Evolutionary conservation across 169 alveolate species (phyloP).

Genomic region (Plasmodium falciparum): DNA sequence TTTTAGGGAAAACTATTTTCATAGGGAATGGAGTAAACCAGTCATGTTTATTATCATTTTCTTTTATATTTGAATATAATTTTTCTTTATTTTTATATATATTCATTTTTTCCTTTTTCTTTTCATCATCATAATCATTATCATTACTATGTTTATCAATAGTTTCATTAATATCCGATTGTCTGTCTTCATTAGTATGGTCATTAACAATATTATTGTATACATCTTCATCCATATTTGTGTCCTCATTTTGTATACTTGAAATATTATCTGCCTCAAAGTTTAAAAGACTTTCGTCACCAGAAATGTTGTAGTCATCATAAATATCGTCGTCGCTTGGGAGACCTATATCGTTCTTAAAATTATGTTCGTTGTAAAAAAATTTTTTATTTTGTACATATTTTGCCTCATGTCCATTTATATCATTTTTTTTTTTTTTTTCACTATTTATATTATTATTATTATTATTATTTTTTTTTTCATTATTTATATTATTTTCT

Average conservation of each 20-base stretch:
- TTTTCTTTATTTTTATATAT: constrained; percentile 6
- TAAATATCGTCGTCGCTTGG: no score
- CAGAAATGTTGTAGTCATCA: not conserved
- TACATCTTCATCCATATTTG: not conserved
- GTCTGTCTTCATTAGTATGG: not conserved
- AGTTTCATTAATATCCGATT: not conserved
- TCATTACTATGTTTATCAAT: not conserved
- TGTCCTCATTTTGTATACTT: not conserved
- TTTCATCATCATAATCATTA: not conserved
- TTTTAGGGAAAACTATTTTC: constrained; percentile 79
- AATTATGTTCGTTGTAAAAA: no score
- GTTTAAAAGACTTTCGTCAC: constrained; percentile 13
- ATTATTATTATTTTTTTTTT: no score
- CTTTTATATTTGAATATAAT: not conserved
- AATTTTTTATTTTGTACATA: no score
- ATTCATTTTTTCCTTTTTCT: not conserved
- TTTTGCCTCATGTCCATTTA: no score
- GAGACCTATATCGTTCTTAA: no score
- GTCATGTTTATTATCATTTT: constrained; percentile 70
- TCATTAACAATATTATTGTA: not conserved
- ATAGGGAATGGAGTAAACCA: constrained; percentile 89
- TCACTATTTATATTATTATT: no score
- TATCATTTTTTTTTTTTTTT: no score
- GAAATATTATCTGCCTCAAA: constrained; percentile 22
- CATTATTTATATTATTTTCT: no score